Evolutionary conservation across 495 filamentous ascomycete species (phyloP).

Genomic region (Parathielavia appendiculata): DNA sequence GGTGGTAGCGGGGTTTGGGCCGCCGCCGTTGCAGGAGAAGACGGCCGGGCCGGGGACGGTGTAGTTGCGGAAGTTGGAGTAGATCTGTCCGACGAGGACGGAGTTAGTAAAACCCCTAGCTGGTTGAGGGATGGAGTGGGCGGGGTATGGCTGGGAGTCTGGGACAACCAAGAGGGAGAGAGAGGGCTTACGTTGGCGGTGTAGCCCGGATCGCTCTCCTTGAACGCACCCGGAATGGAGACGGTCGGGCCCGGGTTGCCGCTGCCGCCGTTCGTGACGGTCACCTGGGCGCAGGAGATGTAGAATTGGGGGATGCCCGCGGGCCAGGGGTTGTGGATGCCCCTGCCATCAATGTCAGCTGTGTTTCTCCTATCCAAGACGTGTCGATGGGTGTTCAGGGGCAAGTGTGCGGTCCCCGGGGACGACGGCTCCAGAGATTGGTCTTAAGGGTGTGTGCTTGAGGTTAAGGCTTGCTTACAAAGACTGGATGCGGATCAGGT

Average conservation of each 20-base stretch:
- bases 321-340: conserved; percentile 53
- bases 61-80: conserved; percentile 29
- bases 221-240: conserved; percentile 53
- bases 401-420: no score
- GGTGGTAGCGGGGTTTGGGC: background rate
- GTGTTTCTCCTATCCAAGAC: no score
- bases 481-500: conserved; percentile 57
- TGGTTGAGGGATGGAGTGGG: background rate
- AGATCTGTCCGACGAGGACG: conserved; percentile 22
- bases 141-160: background rate
- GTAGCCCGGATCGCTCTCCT: conserved; percentile 52
- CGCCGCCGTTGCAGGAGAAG: conserved; percentile 22
- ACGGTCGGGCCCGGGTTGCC: conserved; percentile 42
- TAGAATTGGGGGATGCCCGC: conserved; percentile 51
- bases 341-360: conserved; percentile 15
- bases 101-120: background rate
- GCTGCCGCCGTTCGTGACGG: conserved; percentile 50
- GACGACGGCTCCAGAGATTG: no score
- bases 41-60: conserved; percentile 29
- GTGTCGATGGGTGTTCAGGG: no score
- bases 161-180: background rate
- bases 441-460: no score
- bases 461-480: conserved; percentile 34
- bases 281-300: conserved; percentile 56
- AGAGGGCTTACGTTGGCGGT: conserved; percentile 36